phyloP scores from a whole-genome alignment of 352 stramenopile species.

The Globisporangium viniferum region DNA sequence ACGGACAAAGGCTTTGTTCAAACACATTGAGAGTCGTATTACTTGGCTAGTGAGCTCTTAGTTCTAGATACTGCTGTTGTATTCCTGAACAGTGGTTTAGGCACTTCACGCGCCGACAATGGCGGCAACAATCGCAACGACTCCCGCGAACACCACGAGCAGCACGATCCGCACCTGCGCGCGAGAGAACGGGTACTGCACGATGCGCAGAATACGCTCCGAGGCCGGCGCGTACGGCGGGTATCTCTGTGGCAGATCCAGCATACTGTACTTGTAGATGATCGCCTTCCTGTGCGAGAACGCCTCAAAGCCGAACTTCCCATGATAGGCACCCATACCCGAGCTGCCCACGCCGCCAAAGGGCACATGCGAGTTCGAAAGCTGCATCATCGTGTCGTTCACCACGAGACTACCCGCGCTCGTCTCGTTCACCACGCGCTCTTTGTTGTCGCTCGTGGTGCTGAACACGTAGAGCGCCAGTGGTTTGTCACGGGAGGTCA shows the following conservation, averaged over 20 bases:
- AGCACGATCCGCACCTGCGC: neutral
- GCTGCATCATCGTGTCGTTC: constrained; percentile 84
- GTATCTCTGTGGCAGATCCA: constrained; percentile 56
- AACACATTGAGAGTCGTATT: neutral
- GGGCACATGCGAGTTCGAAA: constrained; percentile 56
- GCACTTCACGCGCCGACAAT: neutral
- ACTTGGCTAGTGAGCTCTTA: neutral
- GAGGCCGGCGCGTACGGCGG: constrained; percentile 37
- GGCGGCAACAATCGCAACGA: neutral
- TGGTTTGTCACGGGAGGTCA: constrained; percentile 56
- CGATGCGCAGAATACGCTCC: constrained; percentile 33
- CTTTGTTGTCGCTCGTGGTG: constrained; percentile 23
- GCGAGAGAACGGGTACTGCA: constrained; percentile 45
- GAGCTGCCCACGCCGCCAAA: constrained; percentile 82
- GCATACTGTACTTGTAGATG: constrained; percentile 60
- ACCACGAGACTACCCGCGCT: constrained; percentile 54
- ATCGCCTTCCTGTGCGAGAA: constrained; percentile 75
- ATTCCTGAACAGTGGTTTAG: neutral
- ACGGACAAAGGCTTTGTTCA: neutral
- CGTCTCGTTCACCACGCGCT: constrained; percentile 48
- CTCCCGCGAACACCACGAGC: neutral
- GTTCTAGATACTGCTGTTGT: neutral
- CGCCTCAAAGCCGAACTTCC: constrained; percentile 69
- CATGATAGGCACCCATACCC: constrained; percentile 84
- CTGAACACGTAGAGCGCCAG: constrained; percentile 87